Base-by-base conservation (phyloP, 1,284 basidiomycete species). In the Ustilago xerochloae region DNA sequence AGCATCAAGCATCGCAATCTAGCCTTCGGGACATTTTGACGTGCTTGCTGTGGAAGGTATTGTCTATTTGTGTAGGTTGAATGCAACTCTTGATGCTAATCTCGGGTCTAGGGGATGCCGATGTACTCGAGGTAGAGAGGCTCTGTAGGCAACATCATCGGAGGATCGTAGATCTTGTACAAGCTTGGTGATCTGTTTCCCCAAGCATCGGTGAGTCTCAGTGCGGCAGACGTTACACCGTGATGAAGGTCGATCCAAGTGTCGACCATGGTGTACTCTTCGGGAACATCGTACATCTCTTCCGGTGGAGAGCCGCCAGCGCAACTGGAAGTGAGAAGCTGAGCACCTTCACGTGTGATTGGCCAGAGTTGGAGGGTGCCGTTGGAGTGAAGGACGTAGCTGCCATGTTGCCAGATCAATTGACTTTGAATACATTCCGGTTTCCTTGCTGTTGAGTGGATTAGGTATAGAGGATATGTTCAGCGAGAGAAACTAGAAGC, bases 341-440 rank as follows among this genome's bases (percentile, higher is more conserved):
- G 70, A 7, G 70, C 70, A 16, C 70, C 70, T 47, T 73, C 70
- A 10, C 70, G 36, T 4, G 70, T 13, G 49, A 73, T 68, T 2
- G 70, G 70, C 33, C 55, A 61, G 49, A 73, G 64, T 16, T 63
- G 60, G 1, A 73, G 61, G 4, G 70, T 73, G 9, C 70, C 70
- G 51, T 84, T 81, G 26, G 48, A 3, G 64, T 78, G 69, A 13
- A 82, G 63, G 4, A 66, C 61, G 62, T 79, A 84, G 57, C 65
- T 77, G 39, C 83, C 83, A 56, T 84, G 83, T 61, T 84, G 83
- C 81, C 81, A 84, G 46, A 84, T 66, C 22, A 84, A 71, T 41
- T 80, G 72, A 7, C 70, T 70, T 32, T 65, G 70, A 24, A 79
- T 78, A 63, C 83, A 84, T 18, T 75, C 64, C 4, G 81, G 83